A percentile compares a stretch with the other conserved stretches of the same genome.
Conservation (phyloP, 257 asterid genomes). For the Primulina tabacum region DNA sequence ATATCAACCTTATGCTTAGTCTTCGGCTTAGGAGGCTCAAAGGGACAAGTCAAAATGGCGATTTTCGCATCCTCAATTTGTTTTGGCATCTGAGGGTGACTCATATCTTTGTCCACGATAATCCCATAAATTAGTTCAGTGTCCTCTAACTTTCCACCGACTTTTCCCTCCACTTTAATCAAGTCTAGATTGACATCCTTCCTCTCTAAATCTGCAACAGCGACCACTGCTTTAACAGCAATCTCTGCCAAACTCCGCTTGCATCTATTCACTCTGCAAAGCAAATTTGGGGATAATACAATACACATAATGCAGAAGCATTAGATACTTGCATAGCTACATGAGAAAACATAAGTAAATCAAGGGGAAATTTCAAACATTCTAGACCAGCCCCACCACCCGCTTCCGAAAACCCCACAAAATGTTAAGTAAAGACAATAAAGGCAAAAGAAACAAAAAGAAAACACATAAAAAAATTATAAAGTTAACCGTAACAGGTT, state of each 20-base stretch:
- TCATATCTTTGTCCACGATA: slow-evolving; percentile 91
- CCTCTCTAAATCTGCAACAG: slow-evolving; percentile 97
- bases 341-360: neutral
- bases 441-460: neutral
- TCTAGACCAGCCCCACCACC: neutral
- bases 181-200: slow-evolving; percentile 91
- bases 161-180: slow-evolving; percentile 96
- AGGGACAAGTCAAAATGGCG: slow-evolving; percentile 92
- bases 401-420: neutral
- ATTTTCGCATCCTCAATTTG: slow-evolving; percentile 84
- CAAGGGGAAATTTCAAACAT: neutral
- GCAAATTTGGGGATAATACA: slow-evolving; percentile 14
- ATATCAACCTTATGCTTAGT: slow-evolving; percentile 98
- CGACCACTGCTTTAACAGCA: slow-evolving; percentile 94
- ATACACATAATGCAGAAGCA: slow-evolving; percentile 5
- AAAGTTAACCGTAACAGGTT: neutral
- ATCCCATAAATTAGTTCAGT: slow-evolving; percentile 87
- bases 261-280: slow-evolving; percentile 91
- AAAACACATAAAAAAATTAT: neutral
- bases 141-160: slow-evolving; percentile 96
- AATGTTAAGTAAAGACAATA: neutral
- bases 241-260: slow-evolving; percentile 90
- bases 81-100: slow-evolving; percentile 99
- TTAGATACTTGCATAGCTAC: neutral
- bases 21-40: slow-evolving; percentile 99